Evolutionary conservation across 768 basidiomycete species (phyloP), one percentile per base, ranked within the genome.

Genomic region (Tephrocybe sp.): DNA sequence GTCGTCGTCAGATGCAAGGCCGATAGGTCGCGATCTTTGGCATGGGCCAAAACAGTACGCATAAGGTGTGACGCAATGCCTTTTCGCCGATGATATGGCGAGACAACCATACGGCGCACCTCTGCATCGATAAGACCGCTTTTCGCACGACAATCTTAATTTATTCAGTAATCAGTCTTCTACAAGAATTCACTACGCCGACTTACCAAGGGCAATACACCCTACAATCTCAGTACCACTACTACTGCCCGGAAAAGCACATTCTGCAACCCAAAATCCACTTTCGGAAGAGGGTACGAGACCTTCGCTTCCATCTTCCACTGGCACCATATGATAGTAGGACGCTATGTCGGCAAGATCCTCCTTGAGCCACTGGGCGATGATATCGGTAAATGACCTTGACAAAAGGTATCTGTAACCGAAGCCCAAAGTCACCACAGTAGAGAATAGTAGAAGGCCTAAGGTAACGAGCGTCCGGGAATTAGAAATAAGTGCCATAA

Each of bases 201-300:
- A 36, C 60, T 7, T 14, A 64, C 63, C 63, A 12, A 62, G 39
- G 8, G 48, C 61, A n/a, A 62, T 36, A 30, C 45, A 55, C 10
- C 63, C 61, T 8, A 65, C 57, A 13, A 62, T 54, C 31, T 59
- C 57, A 2, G 45, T 45, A 4, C 44, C 39, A 17, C 33, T 32
- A 11, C 39, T 11, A 35, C n/a, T n/a, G n/a, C 59, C 50, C 3
- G 56, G 52, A 3, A 45, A 40, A 20, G 56, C 55, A n/a, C 49
- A 52, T 32, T 53, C 63, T 8, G 55, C 60, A 19, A 65, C 60
- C 61, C 61, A 65, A 39, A 65, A 65, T 7, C 45, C 63, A 10
- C 56, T 60, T 3, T 55, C 55, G 19, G 46, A 49, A 2, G 52
- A 33, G 14, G 54, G 54, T 12, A 39, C 17, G 7, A 55, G 26